Conservation (phyloP, 1,284 basidiomycete species). For the Lentinula novae-zelandiae region DNA sequence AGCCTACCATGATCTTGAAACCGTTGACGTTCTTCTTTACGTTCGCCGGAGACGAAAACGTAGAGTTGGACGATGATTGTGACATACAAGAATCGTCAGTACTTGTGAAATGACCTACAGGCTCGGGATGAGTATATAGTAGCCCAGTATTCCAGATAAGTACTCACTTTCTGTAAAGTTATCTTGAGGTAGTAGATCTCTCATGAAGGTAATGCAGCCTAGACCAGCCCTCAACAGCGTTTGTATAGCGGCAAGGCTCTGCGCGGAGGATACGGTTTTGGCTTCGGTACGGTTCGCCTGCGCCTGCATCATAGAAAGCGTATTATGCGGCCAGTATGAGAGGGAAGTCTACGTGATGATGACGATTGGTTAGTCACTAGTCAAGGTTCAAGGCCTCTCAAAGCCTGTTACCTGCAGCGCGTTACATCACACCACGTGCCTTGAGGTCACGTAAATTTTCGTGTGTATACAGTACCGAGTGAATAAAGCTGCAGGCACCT, state of each 20-base stretch:
- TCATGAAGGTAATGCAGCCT: conserved; percentile 49
- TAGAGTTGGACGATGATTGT: conserved; percentile 17
- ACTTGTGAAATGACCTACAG: conserved; percentile 51
- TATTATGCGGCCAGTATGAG: too few species aligned
- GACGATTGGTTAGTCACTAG: too few species aligned
- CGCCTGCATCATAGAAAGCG: conserved; percentile 13
- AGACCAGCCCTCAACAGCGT: conserved; percentile 70
- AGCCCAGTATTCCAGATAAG: conserved; percentile 12
- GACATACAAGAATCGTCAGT: conserved; percentile 34
- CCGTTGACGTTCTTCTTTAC: conserved; percentile 42
- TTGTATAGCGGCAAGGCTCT: conserved; percentile 65
- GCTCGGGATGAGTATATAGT: not conserved
- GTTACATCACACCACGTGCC: too few species aligned
- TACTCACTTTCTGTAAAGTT: conserved; percentile 71
- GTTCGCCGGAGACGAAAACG: conserved; percentile 26
- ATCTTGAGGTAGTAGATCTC: conserved; percentile 72
- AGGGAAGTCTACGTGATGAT: too few species aligned
- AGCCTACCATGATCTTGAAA: conserved; percentile 48
- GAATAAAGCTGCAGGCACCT: not conserved
- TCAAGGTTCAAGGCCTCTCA: too few species aligned
- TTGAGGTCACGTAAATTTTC: too few species aligned
- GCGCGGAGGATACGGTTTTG: conserved; percentile 50
- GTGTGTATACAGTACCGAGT: not conserved
- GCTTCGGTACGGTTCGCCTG: conserved; percentile 22
- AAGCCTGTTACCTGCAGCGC: too few species aligned